Evolutionary conservation across 805 yeast genomes (phyloP), one percentile per base, ranked within the genome.

Genomic region (Lachancea waltii): DNA sequence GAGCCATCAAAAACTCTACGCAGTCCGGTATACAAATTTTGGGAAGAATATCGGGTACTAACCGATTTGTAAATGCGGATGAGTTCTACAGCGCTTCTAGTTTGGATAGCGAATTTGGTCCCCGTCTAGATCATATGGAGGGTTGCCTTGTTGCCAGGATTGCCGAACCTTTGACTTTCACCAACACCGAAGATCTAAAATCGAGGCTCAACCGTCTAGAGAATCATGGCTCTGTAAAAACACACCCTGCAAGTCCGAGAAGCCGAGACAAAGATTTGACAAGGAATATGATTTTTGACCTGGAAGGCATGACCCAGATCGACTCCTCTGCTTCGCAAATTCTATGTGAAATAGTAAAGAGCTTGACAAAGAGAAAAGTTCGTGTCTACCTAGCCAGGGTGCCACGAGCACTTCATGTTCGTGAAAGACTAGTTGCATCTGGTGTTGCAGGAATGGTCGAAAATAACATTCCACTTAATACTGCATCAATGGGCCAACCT

Each of bases 131-230:
- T 49, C 66, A 65, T 27, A 65, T 81, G 34, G 84, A 80, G 47
- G 87, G 86, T 0, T 81, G 87, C 39, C 64, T 89, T 24, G 75
- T 86, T 20, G 81, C 87, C 25, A 81, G 80, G 46, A 74, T 87
- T 30, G 87, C 95, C 0, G 96, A 87, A 53, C 95, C 96, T 1
- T 65, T 87, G 43, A 85, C 89, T 4, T 87, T 87, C 60, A 85
- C 95, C 27, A 87, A 89, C 57, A 72, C 89, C 6, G 81, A 81
- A 19, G 94, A 85, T 49, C 65, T 87, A 44, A 77, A 81, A 44
- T 67, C 73, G 40, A 67, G 90, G 25, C 63, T 87, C 41, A 65
- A 70, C 30, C 66, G 95, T 30, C 63, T 87, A 20, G 95, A 87
- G 54, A 63, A 73, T 38, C 85, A 83, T 50, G 94, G 95, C 0